These are phyloP conservation scores for Apophysomyces sp. DNA, from an alignment of 371 early-diverging fungal species.

Conservation along the genomic window DNA sequence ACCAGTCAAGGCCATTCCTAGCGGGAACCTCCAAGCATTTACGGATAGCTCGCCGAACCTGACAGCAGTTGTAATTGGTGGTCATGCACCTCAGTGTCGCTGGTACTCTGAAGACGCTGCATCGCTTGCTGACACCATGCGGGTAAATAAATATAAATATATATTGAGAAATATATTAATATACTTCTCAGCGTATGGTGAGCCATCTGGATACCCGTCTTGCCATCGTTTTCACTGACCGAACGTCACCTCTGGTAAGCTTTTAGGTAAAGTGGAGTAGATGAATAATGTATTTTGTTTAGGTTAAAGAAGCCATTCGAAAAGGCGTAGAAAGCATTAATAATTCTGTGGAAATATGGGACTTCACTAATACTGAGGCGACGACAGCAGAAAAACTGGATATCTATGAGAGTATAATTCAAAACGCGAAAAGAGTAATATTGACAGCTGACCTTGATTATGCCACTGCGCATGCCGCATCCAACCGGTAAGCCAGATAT, in stretches of 20 bases:
- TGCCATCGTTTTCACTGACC: constrained; percentile 37
- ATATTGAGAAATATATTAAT: neutral
- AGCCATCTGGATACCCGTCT: constrained; percentile 23
- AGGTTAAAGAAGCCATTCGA: constrained; percentile 36
- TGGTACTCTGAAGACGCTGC: constrained; percentile 51
- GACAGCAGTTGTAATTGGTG: constrained; percentile 37
- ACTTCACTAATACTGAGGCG: constrained; percentile 1
- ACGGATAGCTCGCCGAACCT: constrained; percentile 1
- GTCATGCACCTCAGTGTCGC: constrained; percentile 36
- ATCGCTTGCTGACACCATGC: constrained; percentile 30
- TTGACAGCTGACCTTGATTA: constrained; percentile 49
- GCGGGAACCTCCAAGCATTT: constrained; percentile 1
- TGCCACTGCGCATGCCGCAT: constrained; percentile 34
- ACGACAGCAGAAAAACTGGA: constrained; percentile 16
- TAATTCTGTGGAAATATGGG: constrained; percentile 29
- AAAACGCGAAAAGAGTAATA: constrained; percentile 24
- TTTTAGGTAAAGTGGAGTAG: neutral
- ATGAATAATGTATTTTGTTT: neutral
- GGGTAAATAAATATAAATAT: constrained; percentile 15
- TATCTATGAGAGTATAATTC: constrained; percentile 31
- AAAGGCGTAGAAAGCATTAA: neutral
- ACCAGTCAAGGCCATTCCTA: neutral
- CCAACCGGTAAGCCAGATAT: constrained; percentile 23
- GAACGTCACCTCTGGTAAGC: constrained; percentile 26
- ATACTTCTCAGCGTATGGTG: constrained; percentile 33